Percentiles rank a stretch among this genome's conserved stretches.
These are phyloP conservation scores for Microcos paniculata DNA, from an alignment of 345 rosid genomes.

Conservation along the genomic window DNA sequence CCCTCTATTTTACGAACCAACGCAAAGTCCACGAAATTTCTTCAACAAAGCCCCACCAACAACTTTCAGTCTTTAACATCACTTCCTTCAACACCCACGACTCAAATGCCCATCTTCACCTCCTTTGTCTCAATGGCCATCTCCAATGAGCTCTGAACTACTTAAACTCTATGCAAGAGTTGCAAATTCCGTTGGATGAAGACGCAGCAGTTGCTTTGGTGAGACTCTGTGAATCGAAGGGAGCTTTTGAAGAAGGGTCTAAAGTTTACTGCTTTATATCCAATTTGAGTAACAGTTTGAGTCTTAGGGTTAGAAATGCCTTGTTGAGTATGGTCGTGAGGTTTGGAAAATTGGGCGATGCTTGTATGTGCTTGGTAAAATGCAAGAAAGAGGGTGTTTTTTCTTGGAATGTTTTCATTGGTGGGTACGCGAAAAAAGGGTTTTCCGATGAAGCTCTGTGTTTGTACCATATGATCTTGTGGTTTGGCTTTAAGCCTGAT, in stretches of 20 bases:
- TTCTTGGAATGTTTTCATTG: constrained; percentile 92
- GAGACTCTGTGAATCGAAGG: constrained; percentile 70
- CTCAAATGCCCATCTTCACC: constrained; percentile 48
- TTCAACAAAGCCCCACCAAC: constrained; percentile 37
- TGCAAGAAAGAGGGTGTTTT: constrained; percentile 79
- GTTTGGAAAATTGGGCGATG: constrained; percentile 71
- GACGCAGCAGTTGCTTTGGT: constrained; percentile 57
- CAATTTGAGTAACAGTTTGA: constrained; percentile 37
- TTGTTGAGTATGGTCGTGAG: constrained; percentile 79
- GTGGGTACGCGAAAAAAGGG: constrained; percentile 85
- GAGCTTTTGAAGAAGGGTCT: constrained; percentile 60
- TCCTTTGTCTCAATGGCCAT: constrained; percentile 59
- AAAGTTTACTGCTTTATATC: constrained; percentile 41
- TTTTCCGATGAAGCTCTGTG: constrained; percentile 80
- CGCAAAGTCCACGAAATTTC: constrained; percentile 31
- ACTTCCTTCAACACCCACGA: constrained; percentile 31
- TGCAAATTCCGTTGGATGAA: constrained; percentile 52
- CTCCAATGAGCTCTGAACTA: constrained; percentile 56
- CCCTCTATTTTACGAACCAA: constrained; percentile 31
- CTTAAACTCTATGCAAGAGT: constrained; percentile 60
- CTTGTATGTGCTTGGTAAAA: constrained; percentile 82
- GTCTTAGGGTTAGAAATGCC: constrained; percentile 72
- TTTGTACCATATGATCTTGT: constrained; percentile 87
- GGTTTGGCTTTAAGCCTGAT: constrained; percentile 81
- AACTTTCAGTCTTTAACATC: constrained; percentile 34